Conservation (phyloP, 2,329 filamentous ascomycete species). For the Chalaropsis thielavioides region DNA sequence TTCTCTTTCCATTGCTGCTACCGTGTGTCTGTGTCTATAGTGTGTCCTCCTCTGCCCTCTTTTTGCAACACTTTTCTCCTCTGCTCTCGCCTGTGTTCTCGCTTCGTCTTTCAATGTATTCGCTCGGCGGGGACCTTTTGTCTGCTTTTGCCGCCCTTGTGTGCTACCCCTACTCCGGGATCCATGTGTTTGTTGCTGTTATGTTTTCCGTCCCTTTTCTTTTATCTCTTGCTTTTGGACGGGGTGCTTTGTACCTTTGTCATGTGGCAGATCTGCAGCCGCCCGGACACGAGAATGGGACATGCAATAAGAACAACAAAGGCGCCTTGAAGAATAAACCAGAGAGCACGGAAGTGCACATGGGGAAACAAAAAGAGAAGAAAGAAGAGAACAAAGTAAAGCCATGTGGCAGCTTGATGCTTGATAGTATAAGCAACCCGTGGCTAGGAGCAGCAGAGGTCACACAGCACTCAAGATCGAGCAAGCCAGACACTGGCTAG, state of each 20-base stretch:
- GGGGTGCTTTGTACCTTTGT: background rate
- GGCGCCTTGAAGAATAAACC: background rate
- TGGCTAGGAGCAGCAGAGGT: background rate
- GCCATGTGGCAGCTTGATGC: background rate
- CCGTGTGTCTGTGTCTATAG: background rate
- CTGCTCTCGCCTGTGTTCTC: background rate
- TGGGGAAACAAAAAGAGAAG: background rate
- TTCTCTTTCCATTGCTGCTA: background rate
- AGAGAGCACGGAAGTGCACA: background rate
- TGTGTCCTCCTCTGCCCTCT: background rate
- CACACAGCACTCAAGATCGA: background rate
- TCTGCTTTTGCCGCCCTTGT: slow-evolving; percentile 8
- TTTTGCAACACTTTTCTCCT: background rate
- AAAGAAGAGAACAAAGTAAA: background rate
- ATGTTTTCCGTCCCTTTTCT: background rate
- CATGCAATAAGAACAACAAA: background rate
- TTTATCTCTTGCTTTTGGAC: background rate
- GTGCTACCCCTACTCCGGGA: background rate
- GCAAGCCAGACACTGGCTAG: background rate
- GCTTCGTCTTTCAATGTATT: slow-evolving; percentile 6
- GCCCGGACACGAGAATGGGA: slow-evolving; percentile 5
- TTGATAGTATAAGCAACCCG: background rate
- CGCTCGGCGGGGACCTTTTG: background rate
- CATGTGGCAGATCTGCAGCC: slow-evolving; percentile 2
- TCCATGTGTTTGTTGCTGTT: background rate